Evolutionary conservation across 139 green algal genomes (phyloP).

Genomic region (Chlorella vulgaris): DNA sequence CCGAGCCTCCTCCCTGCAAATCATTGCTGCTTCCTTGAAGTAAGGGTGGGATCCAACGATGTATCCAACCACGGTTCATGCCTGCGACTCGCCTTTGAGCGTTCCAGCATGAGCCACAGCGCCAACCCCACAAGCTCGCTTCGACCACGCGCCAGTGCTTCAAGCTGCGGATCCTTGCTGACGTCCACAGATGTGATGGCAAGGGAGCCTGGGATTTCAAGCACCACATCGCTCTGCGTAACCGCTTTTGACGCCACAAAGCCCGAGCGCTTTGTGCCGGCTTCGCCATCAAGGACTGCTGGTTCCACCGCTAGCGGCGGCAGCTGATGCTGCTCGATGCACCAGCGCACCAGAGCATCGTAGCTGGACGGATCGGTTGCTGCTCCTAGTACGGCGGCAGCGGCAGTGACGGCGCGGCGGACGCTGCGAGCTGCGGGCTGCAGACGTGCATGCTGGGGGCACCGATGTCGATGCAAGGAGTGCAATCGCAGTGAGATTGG

Average conservation of each 20-base stretch:
- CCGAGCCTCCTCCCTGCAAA: slow-evolving; percentile 32
- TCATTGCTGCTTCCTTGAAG: background rate
- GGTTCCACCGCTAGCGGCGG: slow-evolving; percentile 24
- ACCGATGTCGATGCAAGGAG: too few species aligned
- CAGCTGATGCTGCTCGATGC: slow-evolving; percentile 36
- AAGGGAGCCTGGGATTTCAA: slow-evolving; percentile 70
- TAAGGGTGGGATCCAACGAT: background rate
- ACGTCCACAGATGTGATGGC: slow-evolving; percentile 84
- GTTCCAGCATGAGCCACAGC: slow-evolving; percentile 88
- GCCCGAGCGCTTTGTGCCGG: background rate
- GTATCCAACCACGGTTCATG: background rate
- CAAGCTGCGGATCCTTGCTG: slow-evolving; percentile 64
- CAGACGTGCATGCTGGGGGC: background rate
- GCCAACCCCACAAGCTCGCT: slow-evolving; percentile 85
- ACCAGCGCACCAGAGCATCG: slow-evolving; percentile 37
- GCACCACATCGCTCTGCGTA: background rate
- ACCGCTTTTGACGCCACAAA: slow-evolving; percentile 9
- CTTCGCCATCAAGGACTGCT: background rate
- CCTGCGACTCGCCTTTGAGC: slow-evolving; percentile 38
- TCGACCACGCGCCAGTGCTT: slow-evolving; percentile 55
- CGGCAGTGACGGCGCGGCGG: too few species aligned
- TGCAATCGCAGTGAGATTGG: too few species aligned
- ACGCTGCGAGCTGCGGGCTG: background rate
- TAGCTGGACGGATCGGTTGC: background rate
- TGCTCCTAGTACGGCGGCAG: background rate